Percentiles rank a stretch among this genome's conserved stretches.
phyloP scores from a whole-genome alignment of 2,329 filamentous ascomycete genomes.

The Ploettnerulaceae sp. region DNA sequence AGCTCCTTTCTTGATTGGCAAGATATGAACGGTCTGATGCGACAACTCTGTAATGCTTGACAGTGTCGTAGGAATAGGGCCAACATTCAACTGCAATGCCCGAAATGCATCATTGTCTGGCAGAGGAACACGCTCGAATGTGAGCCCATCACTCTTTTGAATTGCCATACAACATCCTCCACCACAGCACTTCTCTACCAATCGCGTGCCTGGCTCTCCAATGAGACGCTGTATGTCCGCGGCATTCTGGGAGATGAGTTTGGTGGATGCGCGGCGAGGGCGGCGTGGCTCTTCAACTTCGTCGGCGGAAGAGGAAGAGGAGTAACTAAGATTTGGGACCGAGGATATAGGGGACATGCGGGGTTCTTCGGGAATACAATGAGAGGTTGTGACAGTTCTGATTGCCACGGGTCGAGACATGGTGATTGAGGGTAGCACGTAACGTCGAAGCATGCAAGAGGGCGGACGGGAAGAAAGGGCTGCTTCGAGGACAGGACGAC shows the following conservation, averaged over 20 bases:
- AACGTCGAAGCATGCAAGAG: conserved; percentile 16
- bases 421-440: conserved; percentile 9
- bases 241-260: conserved; percentile 59
- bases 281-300: conserved; percentile 43
- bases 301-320: conserved; percentile 53
- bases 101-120: conserved; percentile 84
- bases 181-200: conserved; percentile 59
- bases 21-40: conserved; percentile 67
- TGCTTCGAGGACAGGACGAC: neutral
- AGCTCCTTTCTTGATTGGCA: conserved; percentile 46
- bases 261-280: conserved; percentile 62
- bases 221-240: conserved; percentile 60
- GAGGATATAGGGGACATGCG: conserved; percentile 42
- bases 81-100: conserved; percentile 71
- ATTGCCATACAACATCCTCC: conserved; percentile 57
- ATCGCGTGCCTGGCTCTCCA: conserved; percentile 56
- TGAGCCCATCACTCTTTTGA: conserved; percentile 41
- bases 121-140: conserved; percentile 49
- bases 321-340: conserved; percentile 58
- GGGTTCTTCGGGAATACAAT: conserved; percentile 32
- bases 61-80: conserved; percentile 67
- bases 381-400: conserved; percentile 29
- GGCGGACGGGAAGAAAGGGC: neutral
- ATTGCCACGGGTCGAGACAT: conserved; percentile 29
- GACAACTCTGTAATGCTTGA: conserved; percentile 69